phyloP scores from a whole-genome alignment of 345 rosid genomes.

The Eucalyptus polyanthemos region DNA sequence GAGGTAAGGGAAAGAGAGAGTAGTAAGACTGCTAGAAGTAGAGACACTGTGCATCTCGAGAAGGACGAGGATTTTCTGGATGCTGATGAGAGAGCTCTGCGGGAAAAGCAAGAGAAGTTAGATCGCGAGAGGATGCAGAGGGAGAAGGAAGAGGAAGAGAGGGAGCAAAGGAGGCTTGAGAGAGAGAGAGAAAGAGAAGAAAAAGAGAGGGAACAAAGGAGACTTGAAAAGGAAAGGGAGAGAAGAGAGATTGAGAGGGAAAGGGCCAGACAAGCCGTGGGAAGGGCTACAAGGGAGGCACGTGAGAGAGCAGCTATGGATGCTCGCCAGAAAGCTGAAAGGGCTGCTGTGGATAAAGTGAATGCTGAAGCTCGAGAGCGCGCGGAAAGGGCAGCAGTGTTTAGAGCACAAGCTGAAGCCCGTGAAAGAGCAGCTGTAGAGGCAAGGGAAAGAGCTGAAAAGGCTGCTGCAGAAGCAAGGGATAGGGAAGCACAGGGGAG shows the following conservation, averaged over 20 bases:
- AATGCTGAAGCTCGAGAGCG: slow-evolving; percentile 77
- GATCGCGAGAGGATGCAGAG: slow-evolving; percentile 42
- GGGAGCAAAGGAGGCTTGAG: slow-evolving; percentile 49
- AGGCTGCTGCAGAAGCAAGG: slow-evolving; percentile 85
- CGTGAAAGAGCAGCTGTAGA: slow-evolving; percentile 91
- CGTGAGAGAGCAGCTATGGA: slow-evolving; percentile 86
- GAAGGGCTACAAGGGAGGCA: slow-evolving; percentile 88
- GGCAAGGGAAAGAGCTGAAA: slow-evolving; percentile 83
- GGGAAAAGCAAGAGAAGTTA: slow-evolving; percentile 46
- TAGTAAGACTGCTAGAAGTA: slow-evolving; percentile 54
- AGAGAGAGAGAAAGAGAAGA: slow-evolving; percentile 61
- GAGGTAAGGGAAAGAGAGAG: slow-evolving; percentile 80
- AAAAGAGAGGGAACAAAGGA: slow-evolving; percentile 51
- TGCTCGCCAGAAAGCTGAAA: slow-evolving; percentile 74
- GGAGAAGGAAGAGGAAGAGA: slow-evolving; percentile 45
- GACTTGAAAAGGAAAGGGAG: slow-evolving; percentile 56
- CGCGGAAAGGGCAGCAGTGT: slow-evolving; percentile 87
- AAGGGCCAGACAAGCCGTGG: slow-evolving; percentile 84
- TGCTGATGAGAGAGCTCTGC: slow-evolving; percentile 40
- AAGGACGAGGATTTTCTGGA: slow-evolving; percentile 32
- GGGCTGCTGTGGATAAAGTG: slow-evolving; percentile 78
- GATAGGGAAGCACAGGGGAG: slow-evolving; percentile 33
- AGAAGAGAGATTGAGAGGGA: slow-evolving; percentile 64
- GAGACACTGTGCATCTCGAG: slow-evolving; percentile 43
- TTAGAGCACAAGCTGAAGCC: slow-evolving; percentile 93